Conservation (phyloP, 495 filamentous ascomycete genomes). For the Aspergillus hancockii region DNA sequence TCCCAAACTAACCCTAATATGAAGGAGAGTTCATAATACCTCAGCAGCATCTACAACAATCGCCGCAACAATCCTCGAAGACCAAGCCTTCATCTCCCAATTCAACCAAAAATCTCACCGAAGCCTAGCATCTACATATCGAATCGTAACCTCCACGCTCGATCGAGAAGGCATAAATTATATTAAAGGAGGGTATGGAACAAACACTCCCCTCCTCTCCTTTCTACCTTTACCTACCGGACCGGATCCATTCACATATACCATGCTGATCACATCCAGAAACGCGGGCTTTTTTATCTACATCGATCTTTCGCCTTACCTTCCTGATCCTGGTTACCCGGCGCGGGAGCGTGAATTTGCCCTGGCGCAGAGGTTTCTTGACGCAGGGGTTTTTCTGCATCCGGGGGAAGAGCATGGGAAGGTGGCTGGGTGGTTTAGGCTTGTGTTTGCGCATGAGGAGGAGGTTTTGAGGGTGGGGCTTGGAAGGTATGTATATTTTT, state of each 20-base stretch:
- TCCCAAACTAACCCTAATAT: conserved; percentile 1
- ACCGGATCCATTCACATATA: not conserved
- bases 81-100: conserved; percentile 29
- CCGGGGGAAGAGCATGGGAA: conserved; percentile 42
- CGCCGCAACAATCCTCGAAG: conserved; percentile 39
- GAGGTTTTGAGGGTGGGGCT: conserved; percentile 34
- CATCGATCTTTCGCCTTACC: conserved; percentile 44
- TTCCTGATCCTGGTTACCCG: conserved; percentile 10
- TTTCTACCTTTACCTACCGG: not conserved
- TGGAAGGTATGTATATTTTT: conserved; percentile 28
- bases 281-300: conserved; percentile 58
- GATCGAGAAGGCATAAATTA: conserved; percentile 34
- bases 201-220: not conserved
- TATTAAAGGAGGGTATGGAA: conserved; percentile 31
- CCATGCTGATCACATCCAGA: conserved; percentile 13
- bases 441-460: conserved; percentile 45
- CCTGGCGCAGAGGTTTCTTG: conserved; percentile 39
- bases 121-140: conserved; percentile 29
- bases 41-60: conserved; percentile 36
- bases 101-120: conserved; percentile 30
- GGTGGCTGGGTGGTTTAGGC: conserved; percentile 48
- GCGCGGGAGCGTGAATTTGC: conserved; percentile 27
- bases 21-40: conserved; percentile 37
- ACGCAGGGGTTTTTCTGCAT: conserved; percentile 46
- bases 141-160: conserved; percentile 26